Percentiles rank a stretch among this genome's conserved stretches.
These are phyloP conservation scores for Amoebophrya sp. DNA, from an alignment of 169 alveolate species.

Conservation along the genomic window DNA sequence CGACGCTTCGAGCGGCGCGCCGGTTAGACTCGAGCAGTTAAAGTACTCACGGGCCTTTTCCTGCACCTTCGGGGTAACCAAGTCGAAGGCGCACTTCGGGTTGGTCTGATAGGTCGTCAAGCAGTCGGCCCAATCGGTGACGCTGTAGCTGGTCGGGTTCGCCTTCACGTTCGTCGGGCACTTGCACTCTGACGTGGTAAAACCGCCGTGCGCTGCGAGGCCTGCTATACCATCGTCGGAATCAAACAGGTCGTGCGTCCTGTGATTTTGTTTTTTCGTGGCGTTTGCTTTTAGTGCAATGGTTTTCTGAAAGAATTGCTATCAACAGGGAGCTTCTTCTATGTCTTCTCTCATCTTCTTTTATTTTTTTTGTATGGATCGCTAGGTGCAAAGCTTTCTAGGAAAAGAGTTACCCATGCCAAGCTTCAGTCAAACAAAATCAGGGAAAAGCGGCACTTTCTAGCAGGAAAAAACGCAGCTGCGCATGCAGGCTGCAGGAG, in stretches of 20 bases:
- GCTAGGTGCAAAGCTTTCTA: too few species aligned
- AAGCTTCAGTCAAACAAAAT: too few species aligned
- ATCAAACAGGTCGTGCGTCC: conserved; percentile 11
- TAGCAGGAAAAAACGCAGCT: too few species aligned
- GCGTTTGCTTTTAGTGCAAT: too few species aligned
- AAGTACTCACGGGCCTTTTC: neutral
- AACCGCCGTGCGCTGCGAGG: neutral
- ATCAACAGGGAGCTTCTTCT: too few species aligned
- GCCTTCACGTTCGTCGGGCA: neutral
- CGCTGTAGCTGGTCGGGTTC: neutral
- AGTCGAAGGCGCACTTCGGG: neutral
- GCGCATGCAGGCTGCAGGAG: too few species aligned
- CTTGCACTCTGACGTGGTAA: neutral
- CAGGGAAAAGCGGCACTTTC: too few species aligned
- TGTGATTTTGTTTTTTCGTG: too few species aligned
- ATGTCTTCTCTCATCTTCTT: too few species aligned
- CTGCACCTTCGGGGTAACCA: neutral
- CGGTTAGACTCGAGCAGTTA: neutral
- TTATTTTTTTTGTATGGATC: too few species aligned
- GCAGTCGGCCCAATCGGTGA: neutral
- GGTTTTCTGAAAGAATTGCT: too few species aligned
- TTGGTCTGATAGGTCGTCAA: neutral
- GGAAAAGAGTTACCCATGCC: too few species aligned
- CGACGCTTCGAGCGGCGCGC: neutral
- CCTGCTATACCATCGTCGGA: neutral